Evolutionary conservation across 345 rosid genomes (phyloP).

Genomic region (Salix dunnii): DNA sequence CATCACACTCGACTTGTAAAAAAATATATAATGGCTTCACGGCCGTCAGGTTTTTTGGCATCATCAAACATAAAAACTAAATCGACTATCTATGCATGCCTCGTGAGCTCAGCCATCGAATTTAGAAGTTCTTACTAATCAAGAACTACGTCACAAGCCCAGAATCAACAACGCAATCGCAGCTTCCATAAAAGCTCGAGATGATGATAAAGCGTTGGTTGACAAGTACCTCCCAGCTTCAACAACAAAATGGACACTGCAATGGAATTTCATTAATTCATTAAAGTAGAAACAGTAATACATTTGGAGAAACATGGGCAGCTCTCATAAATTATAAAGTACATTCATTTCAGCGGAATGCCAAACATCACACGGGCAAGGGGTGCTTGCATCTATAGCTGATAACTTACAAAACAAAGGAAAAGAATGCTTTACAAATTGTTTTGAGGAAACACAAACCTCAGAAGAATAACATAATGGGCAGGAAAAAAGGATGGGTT

Average conservation of each 20-base stretch:
- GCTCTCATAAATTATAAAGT: background rate
- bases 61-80: background rate
- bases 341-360: background rate
- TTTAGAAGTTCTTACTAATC: background rate
- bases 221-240: background rate
- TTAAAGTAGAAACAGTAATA: background rate
- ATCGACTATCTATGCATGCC: background rate
- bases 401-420: background rate
- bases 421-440: conserved; percentile 37
- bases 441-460: conserved; percentile 24
- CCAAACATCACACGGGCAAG: background rate
- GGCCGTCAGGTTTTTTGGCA: no score
- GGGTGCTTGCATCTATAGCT: background rate
- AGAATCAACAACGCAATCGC: background rate
- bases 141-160: background rate
- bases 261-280: background rate
- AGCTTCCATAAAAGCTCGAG: background rate
- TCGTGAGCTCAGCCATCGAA: background rate
- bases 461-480: conserved; percentile 9
- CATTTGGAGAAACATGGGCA: background rate
- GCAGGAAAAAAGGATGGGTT: background rate
- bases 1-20: no score
- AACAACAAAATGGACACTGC: background rate
- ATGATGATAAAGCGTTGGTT: background rate
- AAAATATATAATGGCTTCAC: no score